Evolutionary conservation across 306 rosid species (phyloP).

Genomic region (Gastrolobium bilobum): DNA sequence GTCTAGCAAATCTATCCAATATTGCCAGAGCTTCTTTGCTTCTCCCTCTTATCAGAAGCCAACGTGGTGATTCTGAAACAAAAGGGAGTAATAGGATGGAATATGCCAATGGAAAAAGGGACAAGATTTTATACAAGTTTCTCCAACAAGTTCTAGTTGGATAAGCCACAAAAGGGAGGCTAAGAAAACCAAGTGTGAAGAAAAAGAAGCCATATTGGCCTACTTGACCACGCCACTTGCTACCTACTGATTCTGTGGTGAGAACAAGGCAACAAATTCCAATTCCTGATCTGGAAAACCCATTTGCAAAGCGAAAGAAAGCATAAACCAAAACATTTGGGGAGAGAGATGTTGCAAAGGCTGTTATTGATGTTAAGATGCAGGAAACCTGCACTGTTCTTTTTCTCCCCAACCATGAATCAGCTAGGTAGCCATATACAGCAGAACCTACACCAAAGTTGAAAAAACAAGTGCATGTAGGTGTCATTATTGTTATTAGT

Average conservation of each 20-base stretch:
- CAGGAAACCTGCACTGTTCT: constrained; percentile 43
- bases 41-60: constrained; percentile 48
- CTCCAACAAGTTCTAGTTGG: constrained; percentile 50
- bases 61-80: constrained; percentile 49
- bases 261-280: constrained; percentile 51
- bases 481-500: background rate
- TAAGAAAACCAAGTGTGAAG: constrained; percentile 49
- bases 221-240: constrained; percentile 47
- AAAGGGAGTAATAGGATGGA: constrained; percentile 36
- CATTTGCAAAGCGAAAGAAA: constrained; percentile 45
- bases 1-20: constrained; percentile 43
- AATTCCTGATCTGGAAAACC: constrained; percentile 49
- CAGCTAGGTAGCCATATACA: constrained; percentile 47
- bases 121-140: constrained; percentile 39
- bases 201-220: constrained; percentile 51
- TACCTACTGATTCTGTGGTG: constrained; percentile 46
- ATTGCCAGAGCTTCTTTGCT: constrained; percentile 44
- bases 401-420: constrained; percentile 50
- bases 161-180: constrained; percentile 50
- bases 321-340: constrained; percentile 46
- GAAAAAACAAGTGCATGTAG: background rate
- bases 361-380: constrained; percentile 50
- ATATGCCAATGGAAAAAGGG: constrained; percentile 44
- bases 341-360: constrained; percentile 41
- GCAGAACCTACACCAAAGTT: constrained; percentile 49